Conservation (phyloP, 2,329 filamentous ascomycete genomes). For the Geosmithia flava region DNA sequence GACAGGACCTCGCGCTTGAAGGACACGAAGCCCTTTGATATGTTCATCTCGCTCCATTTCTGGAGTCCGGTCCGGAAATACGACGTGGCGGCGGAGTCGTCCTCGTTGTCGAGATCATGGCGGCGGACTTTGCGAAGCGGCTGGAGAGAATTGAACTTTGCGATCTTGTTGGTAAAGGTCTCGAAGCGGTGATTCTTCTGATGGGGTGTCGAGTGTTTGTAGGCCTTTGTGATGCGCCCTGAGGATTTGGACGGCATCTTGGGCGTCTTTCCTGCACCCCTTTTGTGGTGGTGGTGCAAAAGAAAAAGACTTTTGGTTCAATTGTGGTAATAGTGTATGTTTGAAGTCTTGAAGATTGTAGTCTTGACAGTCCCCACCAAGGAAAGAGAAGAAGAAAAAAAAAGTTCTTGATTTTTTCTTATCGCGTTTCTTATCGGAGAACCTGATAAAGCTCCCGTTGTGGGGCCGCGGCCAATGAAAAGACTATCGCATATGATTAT, state of each 20-base stretch:
- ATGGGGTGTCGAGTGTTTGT: slow-evolving; percentile 58
- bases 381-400: not conserved
- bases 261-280: slow-evolving; percentile 10
- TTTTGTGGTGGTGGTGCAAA: slow-evolving; percentile 5
- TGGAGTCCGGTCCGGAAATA: slow-evolving; percentile 75
- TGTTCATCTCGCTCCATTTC: slow-evolving; percentile 85
- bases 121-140: slow-evolving; percentile 82
- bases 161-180: slow-evolving; percentile 79
- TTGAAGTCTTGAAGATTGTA: slow-evolving; percentile 4
- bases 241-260: slow-evolving; percentile 51
- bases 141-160: slow-evolving; percentile 80
- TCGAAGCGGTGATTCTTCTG: slow-evolving; percentile 83
- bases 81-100: slow-evolving; percentile 65
- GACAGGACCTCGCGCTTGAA: slow-evolving; percentile 67
- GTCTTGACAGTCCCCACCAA: slow-evolving; percentile 12
- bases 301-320: not conserved
- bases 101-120: slow-evolving; percentile 70
- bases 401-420: slow-evolving; percentile 11
- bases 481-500: slow-evolving; percentile 13
- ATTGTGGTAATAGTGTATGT: slow-evolving; percentile 6
- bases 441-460: slow-evolving; percentile 18
- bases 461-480: slow-evolving; percentile 15
- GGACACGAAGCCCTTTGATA: slow-evolving; percentile 65
- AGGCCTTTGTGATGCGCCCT: slow-evolving; percentile 56
- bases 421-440: slow-evolving; percentile 17